A percentile compares a stretch with the other conserved stretches of the same genome.
Conservation (phyloP, 2,329 filamentous ascomycete genomes). For the Arachnomyces sp. region DNA sequence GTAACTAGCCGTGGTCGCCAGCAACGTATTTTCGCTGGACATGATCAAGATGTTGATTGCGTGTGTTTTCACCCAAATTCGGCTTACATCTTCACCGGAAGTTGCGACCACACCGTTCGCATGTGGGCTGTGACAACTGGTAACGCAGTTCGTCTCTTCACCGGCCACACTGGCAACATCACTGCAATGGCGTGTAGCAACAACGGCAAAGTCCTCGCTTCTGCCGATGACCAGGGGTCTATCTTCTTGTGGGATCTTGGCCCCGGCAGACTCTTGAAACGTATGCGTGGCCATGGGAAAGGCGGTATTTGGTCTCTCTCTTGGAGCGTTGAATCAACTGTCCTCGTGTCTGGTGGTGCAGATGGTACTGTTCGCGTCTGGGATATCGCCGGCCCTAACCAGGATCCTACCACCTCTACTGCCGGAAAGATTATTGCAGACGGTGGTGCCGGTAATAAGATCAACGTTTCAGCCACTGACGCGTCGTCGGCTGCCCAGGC, state of each 20-base stretch:
- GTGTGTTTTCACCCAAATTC: conserved; percentile 94
- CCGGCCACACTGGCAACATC: conserved; percentile 81
- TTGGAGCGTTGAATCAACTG: conserved; percentile 86
- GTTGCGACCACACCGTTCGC: conserved; percentile 84
- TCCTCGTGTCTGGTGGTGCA: conserved; percentile 82
- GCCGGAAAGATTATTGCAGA: conserved; percentile 48
- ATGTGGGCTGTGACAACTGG: conserved; percentile 96
- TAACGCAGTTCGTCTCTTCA: conserved; percentile 81
- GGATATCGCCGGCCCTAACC: conserved; percentile 72
- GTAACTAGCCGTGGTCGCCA: conserved; percentile 87
- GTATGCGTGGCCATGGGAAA: conserved; percentile 87
- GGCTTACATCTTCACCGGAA: conserved; percentile 86
- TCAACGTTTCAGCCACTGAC: conserved; percentile 40
- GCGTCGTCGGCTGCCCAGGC: conserved; percentile 41
- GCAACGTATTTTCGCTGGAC: conserved; percentile 79
- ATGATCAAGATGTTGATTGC: conserved; percentile 86
- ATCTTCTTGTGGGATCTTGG: conserved; percentile 92
- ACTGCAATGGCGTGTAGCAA: conserved; percentile 78
- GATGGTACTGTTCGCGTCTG: conserved; percentile 91
- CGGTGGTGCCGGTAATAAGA: conserved; percentile 41
- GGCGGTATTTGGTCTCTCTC: conserved; percentile 89
- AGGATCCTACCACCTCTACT: conserved; percentile 47
- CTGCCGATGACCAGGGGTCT: conserved; percentile 77
- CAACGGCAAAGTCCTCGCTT: conserved; percentile 84
- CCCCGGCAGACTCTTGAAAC: conserved; percentile 80